Evolutionary conservation across 1,139 yeast genomes (phyloP), one percentile per base, ranked within the genome.

Genomic region (Saccharomyces hybrid): DNA sequence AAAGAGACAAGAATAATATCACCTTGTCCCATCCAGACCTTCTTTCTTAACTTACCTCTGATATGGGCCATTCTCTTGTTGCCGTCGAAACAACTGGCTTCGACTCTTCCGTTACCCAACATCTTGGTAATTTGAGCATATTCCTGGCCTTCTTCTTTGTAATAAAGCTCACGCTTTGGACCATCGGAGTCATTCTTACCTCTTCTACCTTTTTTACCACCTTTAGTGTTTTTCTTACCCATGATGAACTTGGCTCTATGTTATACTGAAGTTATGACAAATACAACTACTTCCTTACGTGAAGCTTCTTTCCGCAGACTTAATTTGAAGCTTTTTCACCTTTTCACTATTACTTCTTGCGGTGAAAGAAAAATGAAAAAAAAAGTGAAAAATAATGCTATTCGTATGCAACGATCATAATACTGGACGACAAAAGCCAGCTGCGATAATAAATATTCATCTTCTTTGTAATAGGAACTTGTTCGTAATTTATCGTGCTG

Each of bases 21-120:
- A 76, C 99, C 99, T 75, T 90, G 98, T 49, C 89, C 88, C 89
- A 93, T 91, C 99, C 99, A 93, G 59, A 91, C 98, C 83, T 93
- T 93, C 85, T 93, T 93, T 81, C 99, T 88, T 78, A 93, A 82
- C 73, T 93, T 95, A 65, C 99, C 99, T 80, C 99, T 88, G 69
- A 93, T 93, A 72, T 93, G 99, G 19, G 96, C 98, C 82, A 89
- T 82, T 78, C 99, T 85, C 72, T 85, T 89, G 64, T 79, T 78
- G 61, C 96, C 97, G 70, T 93, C 99, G 69, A 93, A 95, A 76
- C 99, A 93, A 54, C 83, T 74, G 55, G 96, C 97, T 73, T 91
- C 97, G 55, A 93, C 84, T 75, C 99, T 84, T 64, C 99, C 99
- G 71, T 91, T 91, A 73, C 99, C 99, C 67, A 95, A 82, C 97